Base-by-base conservation (phyloP, 1,284 basidiomycete genomes). In the Ustilago tritici region DNA sequence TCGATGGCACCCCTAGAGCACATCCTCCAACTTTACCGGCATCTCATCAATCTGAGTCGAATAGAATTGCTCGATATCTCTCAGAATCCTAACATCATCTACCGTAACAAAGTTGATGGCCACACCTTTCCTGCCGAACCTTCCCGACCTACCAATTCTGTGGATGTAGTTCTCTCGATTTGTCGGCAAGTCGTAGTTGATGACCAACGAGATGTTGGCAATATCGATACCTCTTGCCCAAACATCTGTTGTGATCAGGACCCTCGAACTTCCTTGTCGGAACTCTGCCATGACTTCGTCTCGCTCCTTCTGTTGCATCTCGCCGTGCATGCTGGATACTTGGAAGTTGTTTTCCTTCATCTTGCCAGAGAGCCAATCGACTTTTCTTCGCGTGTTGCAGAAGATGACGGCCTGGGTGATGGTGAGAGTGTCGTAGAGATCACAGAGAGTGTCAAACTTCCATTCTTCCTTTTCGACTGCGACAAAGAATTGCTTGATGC, bases 361-460 rank as follows among this genome's bases (percentile, higher is more conserved):
- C 88, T 99, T 99, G 88, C 98, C 95, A 46, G 96, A 97, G 65
- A 99, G 87, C 96, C 97, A 99, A 87, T 99, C 97, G 67, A 99
- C 96, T 92, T 99, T 99, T 88, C 96, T 90, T 81, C 95, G 90
- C 6, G 96, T 99, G 89, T 99, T 99, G 89, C 97, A 99, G 89
- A 99, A 99, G 85, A 99, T 98, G 87, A 99, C 96, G 34, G 97
- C 96, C 89, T 99, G 97, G 0, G 97, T 99, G 87, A 99, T 99
- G 35, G 97, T 98, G 59, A 99, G 90, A 19, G 96, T 98, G 87
- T 99, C 97, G 88, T 99, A 99, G 46, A 88, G 76, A 88, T 99
- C 97, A 87, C 95, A 98, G 23, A 99, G 90, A 0, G 96, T 99
- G 88, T 99, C 97, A 83, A 98, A 96, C 87, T 99, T 99, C 96